phyloP scores from a whole-genome alignment of 441 rosid genomes.

The Oxalis stricta region DNA sequence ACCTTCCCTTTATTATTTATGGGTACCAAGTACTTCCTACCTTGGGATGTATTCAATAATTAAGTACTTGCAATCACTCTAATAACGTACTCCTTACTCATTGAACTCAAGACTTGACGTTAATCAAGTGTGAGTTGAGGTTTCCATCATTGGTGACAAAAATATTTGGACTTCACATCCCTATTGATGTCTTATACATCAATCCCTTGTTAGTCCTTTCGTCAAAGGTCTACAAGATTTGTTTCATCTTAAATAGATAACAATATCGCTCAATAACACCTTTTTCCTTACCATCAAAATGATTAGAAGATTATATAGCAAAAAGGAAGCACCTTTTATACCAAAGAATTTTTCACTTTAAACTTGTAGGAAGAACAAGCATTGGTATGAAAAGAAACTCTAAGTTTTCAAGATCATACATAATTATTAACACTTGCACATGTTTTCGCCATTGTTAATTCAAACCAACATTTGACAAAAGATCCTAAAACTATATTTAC shows the following conservation, averaged over 20 bases:
- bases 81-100: neutral
- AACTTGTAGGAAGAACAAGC: no score
- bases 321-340: no score
- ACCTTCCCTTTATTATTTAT: neutral
- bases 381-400: no score
- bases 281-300: no score
- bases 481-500: no score
- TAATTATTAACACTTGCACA: no score
- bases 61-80: neutral
- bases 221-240: neutral
- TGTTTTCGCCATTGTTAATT: no score
- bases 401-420: no score
- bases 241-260: neutral
- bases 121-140: neutral
- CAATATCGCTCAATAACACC: no score
- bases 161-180: neutral
- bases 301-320: no score
- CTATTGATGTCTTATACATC: neutral
- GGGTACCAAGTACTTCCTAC: neutral
- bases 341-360: no score
- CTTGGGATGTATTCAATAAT: neutral
- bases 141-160: slow-evolving; percentile 3
- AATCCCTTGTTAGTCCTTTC: neutral
- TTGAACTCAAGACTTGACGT: slow-evolving; percentile 5
- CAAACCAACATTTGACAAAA: no score